Evolutionary conservation across 2,329 filamentous ascomycete genomes (phyloP).

Genomic region (Botryosphaeria dothidea): DNA sequence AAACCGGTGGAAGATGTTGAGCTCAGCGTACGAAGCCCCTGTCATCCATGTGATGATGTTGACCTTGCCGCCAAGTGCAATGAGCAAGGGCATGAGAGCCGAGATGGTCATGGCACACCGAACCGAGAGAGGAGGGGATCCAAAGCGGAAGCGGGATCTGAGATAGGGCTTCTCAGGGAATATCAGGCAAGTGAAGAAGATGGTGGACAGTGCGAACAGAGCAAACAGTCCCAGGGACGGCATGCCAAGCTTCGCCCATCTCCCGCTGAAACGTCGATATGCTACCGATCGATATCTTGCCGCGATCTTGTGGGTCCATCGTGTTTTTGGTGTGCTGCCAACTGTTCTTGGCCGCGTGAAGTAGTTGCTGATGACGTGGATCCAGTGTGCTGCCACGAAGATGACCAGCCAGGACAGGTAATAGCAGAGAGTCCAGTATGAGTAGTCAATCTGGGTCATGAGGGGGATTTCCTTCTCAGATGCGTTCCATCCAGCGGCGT

Average conservation of each 20-base stretch:
- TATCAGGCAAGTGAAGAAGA: slow-evolving; percentile 25
- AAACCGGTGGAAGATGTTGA: slow-evolving; percentile 30
- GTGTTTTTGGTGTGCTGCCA: not conserved
- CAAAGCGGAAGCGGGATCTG: slow-evolving; percentile 24
- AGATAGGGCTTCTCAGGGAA: slow-evolving; percentile 25
- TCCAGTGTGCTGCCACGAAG: slow-evolving; percentile 20
- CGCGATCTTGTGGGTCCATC: slow-evolving; percentile 17
- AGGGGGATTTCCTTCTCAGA: slow-evolving; percentile 21
- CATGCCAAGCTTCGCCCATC: slow-evolving; percentile 21
- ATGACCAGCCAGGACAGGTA: slow-evolving; percentile 23
- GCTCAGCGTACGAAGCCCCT: slow-evolving; percentile 31
- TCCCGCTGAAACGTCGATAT: slow-evolving; percentile 23
- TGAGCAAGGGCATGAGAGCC: slow-evolving; percentile 28
- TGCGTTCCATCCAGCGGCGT: slow-evolving; percentile 21
- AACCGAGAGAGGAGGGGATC: slow-evolving; percentile 26
- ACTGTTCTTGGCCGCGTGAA: not conserved
- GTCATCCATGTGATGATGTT: slow-evolving; percentile 32
- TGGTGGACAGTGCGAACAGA: slow-evolving; percentile 22
- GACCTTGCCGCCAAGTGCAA: slow-evolving; percentile 32
- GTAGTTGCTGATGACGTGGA: slow-evolving; percentile 16
- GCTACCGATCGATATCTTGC: slow-evolving; percentile 21
- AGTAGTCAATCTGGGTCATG: slow-evolving; percentile 20
- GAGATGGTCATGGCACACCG: slow-evolving; percentile 31
- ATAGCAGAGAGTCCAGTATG: slow-evolving; percentile 23
- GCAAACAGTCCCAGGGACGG: slow-evolving; percentile 24